phyloP scores from a whole-genome alignment of 805 yeast species.

The Ogataea methanolica region DNA sequence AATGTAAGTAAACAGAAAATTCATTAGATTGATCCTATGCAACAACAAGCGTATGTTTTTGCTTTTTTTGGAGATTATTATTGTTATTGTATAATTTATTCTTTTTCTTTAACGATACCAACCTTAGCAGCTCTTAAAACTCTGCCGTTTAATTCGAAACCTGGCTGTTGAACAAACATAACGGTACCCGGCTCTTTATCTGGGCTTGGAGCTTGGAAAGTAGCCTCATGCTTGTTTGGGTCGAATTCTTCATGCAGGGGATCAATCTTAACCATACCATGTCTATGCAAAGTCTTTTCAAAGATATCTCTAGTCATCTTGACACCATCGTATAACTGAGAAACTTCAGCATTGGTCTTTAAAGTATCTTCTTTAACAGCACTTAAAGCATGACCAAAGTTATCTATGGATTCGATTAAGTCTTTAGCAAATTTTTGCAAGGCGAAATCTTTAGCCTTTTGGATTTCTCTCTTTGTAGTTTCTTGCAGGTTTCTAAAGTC shows the following conservation, averaged over 20 bases:
- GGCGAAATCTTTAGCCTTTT: constrained; percentile 86
- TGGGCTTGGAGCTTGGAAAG: constrained; percentile 81
- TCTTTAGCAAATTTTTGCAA: constrained; percentile 90
- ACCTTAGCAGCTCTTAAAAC: constrained; percentile 95
- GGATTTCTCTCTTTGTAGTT: constrained; percentile 79
- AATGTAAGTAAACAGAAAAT: no score
- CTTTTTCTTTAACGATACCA: constrained; percentile 72
- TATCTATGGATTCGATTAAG: constrained; percentile 82
- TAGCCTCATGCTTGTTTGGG: constrained; percentile 90
- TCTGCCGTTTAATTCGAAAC: constrained; percentile 79
- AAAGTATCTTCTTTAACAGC: constrained; percentile 64
- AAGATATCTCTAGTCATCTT: constrained; percentile 84
- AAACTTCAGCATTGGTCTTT: constrained; percentile 56
- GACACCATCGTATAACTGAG: constrained; percentile 80
- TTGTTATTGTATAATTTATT: constrained; percentile 6
- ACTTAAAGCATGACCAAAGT: constrained; percentile 79
- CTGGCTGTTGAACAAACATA: constrained; percentile 88
- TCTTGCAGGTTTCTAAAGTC: constrained; percentile 92
- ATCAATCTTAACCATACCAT: constrained; percentile 76
- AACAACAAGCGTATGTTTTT: no score
- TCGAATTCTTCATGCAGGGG: constrained; percentile 84
- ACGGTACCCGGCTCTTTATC: constrained; percentile 90
- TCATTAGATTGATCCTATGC: no score
- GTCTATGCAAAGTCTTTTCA: constrained; percentile 74
- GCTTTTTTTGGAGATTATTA: no score